Conservation (phyloP, 139 green algal genomes). For the Microglena sp. region DNA sequence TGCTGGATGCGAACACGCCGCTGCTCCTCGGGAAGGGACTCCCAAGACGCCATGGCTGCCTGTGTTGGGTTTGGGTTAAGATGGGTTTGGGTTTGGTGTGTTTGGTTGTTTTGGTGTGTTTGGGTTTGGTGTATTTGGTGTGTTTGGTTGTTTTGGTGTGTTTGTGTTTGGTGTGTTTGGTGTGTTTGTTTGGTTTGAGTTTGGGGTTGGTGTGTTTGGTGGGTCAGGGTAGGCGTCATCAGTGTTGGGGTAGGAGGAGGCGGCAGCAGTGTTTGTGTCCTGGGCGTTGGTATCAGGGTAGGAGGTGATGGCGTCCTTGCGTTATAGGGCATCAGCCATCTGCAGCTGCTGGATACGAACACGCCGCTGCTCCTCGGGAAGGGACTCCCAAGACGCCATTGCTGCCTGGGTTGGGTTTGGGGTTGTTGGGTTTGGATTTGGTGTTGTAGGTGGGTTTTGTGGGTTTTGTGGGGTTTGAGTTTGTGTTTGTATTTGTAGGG, state of each 20-base stretch:
- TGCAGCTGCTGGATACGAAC: conserved; percentile 28
- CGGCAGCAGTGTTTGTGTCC: background rate
- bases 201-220: no score
- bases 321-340: conserved; percentile 14
- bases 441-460: no score
- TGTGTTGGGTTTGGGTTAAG: no score
- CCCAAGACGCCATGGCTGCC: conserved; percentile 28
- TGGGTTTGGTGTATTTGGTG: no score
- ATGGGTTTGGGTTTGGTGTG: background rate
- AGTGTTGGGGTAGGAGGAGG: background rate
- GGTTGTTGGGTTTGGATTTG: no score
- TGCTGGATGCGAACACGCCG: conserved; percentile 27
- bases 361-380: conserved; percentile 34
- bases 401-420: conserved; percentile 19
- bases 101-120: no score
- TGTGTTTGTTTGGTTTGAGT: no score
- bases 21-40: conserved; percentile 32
- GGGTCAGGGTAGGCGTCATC: background rate
- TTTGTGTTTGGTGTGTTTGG: no score
- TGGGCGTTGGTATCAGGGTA: conserved; percentile 10
- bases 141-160: no score
- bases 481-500: no score
- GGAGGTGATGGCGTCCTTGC: conserved; percentile 9
- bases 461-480: no score
- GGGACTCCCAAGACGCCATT: conserved; percentile 26